Conservation (phyloP, 2,329 filamentous ascomycete genomes). For the Alternaria arbusti region DNA sequence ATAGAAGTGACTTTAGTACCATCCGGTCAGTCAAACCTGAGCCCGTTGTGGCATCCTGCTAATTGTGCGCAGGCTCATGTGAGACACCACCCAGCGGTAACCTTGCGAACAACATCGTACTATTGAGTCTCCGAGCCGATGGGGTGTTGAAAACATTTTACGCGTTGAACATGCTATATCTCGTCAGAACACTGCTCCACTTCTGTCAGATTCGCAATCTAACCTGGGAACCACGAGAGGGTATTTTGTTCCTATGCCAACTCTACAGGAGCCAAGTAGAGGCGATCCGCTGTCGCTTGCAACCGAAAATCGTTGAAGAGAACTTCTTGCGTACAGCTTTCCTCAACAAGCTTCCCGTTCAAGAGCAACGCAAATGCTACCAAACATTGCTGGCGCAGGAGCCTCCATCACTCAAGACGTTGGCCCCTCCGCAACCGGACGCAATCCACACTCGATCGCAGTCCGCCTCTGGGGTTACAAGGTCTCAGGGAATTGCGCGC, state of each 20-base stretch:
- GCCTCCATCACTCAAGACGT: constrained; percentile 29
- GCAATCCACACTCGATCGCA: constrained; percentile 13
- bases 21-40: constrained; percentile 25
- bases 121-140: constrained; percentile 32
- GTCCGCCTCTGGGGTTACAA: constrained; percentile 10
- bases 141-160: constrained; percentile 35
- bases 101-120: constrained; percentile 31
- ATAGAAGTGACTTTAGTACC: constrained; percentile 42
- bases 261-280: constrained; percentile 33
- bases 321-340: constrained; percentile 38
- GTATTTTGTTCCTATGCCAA: constrained; percentile 39
- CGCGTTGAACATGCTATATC: constrained; percentile 38
- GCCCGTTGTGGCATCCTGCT: not conserved
- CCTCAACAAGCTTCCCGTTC: constrained; percentile 26
- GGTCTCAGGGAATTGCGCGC: constrained; percentile 10
- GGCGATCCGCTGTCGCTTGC: constrained; percentile 29
- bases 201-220: constrained; percentile 34
- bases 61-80: constrained; percentile 26
- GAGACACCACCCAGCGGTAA: constrained; percentile 36
- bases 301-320: constrained; percentile 29
- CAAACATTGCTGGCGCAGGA: constrained; percentile 31
- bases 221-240: constrained; percentile 38
- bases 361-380: constrained; percentile 37
- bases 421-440: constrained; percentile 24
- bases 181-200: constrained; percentile 34